Conservation (phyloP, 2,329 filamentous ascomycete species). For the Phoma sp. region DNA sequence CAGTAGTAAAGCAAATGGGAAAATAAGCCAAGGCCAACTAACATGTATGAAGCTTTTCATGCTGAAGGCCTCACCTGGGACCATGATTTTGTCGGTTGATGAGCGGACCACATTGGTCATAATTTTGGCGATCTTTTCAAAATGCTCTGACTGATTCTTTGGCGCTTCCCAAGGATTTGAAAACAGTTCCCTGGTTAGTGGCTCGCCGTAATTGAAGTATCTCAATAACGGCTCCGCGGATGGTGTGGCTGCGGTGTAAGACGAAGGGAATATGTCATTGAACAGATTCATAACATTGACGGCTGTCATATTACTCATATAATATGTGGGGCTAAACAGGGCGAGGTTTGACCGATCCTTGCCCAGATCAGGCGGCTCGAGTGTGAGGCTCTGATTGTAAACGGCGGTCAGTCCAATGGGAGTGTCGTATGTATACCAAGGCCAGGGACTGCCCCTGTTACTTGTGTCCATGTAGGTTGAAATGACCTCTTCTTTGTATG, state of each 20-base stretch:
- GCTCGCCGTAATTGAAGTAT: neutral
- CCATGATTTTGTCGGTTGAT: conserved; percentile 1
- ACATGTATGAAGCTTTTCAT: conserved; percentile 22
- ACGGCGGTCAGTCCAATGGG: too few relatives aligned
- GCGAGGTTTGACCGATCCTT: too few relatives aligned
- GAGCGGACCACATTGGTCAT: conserved; percentile 33
- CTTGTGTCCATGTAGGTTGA: conserved; percentile 5
- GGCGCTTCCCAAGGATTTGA: conserved; percentile 29
- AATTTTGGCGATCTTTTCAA: conserved; percentile 25
- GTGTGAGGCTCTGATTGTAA: neutral
- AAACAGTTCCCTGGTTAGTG: conserved; percentile 1
- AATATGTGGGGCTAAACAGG: too few relatives aligned
- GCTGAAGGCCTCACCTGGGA: conserved; percentile 18
- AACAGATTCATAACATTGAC: neutral
- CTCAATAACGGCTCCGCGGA: neutral
- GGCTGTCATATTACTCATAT: conserved; percentile 1
- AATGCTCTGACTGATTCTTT: conserved; percentile 29
- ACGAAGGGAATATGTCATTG: conserved; percentile 20
- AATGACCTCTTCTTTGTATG: conserved; percentile 24
- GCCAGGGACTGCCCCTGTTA: neutral
- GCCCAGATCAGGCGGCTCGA: too few relatives aligned
- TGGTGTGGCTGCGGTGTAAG: neutral
- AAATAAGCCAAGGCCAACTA: conserved; percentile 35
- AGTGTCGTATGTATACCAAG: neutral
- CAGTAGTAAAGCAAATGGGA: conserved; percentile 32